Evolutionary conservation across 1,139 yeast species (phyloP).

Genomic region (Lodderomyces beijingensis): DNA sequence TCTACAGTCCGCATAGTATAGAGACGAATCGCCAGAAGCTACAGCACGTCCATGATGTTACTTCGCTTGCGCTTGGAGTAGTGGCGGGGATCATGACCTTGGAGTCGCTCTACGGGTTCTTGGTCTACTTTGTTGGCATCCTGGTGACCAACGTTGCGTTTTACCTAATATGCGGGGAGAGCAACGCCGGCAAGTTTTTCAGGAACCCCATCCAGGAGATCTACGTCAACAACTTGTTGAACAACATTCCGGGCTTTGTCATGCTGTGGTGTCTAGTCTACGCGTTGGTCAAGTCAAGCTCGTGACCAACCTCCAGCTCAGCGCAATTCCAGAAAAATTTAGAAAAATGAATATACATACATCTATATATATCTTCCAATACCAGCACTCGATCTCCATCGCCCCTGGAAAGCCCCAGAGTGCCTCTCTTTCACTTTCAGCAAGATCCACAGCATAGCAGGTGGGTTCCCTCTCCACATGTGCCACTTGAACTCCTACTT

Average conservation of each 20-base stretch:
- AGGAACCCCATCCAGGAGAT: slow-evolving; percentile 52
- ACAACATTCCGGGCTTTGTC: slow-evolving; percentile 64
- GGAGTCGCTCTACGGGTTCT: slow-evolving; percentile 61
- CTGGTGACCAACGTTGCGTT: slow-evolving; percentile 41
- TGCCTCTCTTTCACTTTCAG: no score
- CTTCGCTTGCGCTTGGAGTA: slow-evolving; percentile 63
- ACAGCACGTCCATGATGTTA: slow-evolving; percentile 57
- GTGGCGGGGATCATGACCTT: slow-evolving; percentile 70
- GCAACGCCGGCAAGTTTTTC: slow-evolving; percentile 45
- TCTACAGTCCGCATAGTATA: slow-evolving; percentile 21
- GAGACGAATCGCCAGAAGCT: slow-evolving; percentile 38
- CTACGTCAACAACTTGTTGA: slow-evolving; percentile 49
- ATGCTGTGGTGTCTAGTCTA: slow-evolving; percentile 85
- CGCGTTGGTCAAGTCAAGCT: slow-evolving; percentile 47
- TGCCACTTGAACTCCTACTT: no score
- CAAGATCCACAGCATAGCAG: no score
- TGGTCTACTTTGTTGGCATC: slow-evolving; percentile 52
- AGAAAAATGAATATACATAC: no score
- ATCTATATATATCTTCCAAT: no score
- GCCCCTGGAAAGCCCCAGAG: no score
- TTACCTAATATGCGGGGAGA: slow-evolving; percentile 37
- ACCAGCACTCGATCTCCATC: no score
- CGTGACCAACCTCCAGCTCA: no score
- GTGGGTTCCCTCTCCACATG: no score
- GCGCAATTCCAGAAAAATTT: no score